Evolutionary conservation across 208 protist genomes (phyloP).

Genomic region (Trypanosomatidae sp.): DNA sequence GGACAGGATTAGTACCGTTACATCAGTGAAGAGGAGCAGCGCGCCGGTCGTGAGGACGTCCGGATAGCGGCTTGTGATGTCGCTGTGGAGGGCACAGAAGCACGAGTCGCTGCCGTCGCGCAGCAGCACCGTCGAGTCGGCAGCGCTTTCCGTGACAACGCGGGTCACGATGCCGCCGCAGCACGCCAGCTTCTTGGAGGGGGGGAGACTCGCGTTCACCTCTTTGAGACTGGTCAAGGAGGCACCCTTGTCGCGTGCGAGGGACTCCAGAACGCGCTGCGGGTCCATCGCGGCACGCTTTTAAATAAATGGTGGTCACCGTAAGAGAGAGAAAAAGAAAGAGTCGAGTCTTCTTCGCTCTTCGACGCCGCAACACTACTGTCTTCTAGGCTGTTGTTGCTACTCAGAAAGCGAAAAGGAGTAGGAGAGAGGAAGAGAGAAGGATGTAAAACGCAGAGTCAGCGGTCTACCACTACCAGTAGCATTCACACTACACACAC

Average conservation of each 20-base stretch:
- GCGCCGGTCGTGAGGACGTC: conserved; percentile 63
- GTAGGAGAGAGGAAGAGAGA: too few relatives aligned
- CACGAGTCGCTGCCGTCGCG: conserved; percentile 59
- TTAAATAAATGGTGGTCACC: too few relatives aligned
- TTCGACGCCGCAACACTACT: too few relatives aligned
- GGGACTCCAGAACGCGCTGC: conserved; percentile 47
- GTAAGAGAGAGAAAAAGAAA: neutral
- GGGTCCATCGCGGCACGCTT: conserved; percentile 47
- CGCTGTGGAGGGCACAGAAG: conserved; percentile 77
- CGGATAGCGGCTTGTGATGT: conserved; percentile 70
- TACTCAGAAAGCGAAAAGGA: too few relatives aligned
- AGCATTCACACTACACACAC: too few relatives aligned
- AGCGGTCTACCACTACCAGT: too few relatives aligned
- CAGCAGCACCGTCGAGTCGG: conserved; percentile 78
- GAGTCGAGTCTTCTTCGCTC: too few relatives aligned
- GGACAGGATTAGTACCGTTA: conserved; percentile 55
- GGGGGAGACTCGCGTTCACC: conserved; percentile 22
- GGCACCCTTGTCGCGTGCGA: conserved; percentile 40
- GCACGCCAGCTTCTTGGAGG: conserved; percentile 68
- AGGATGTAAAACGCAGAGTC: too few relatives aligned
- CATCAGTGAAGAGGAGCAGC: conserved; percentile 66
- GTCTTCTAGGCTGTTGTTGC: too few relatives aligned
- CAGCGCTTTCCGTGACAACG: conserved; percentile 74
- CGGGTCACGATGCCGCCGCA: conserved; percentile 75
- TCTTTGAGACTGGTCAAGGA: conserved; percentile 48